phyloP scores from a whole-genome alignment of 176 grass and related monocot genomes.

The Oryza officinalis region DNA sequence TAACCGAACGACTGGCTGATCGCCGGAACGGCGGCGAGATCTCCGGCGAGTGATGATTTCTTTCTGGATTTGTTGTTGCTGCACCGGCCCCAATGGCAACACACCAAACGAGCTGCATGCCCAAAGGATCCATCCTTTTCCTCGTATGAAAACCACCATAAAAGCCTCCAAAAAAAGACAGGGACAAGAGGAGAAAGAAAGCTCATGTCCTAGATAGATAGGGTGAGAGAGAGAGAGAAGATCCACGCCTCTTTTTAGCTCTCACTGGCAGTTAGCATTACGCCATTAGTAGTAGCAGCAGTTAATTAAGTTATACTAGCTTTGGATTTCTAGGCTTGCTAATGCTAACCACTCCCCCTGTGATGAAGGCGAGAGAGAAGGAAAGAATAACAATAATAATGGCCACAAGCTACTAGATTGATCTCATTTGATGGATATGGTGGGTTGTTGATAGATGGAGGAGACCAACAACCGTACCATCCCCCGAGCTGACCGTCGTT shows the following conservation, averaged over 20 bases:
- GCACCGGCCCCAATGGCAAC: constrained; percentile 48
- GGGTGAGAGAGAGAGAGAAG: neutral
- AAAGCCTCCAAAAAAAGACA: constrained; percentile 28
- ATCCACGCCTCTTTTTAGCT: neutral
- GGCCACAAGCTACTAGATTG: neutral
- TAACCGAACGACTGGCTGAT: neutral
- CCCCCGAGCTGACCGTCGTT: constrained; percentile 32
- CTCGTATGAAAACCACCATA: constrained; percentile 25
- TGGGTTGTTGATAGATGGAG: neutral
- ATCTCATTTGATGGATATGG: constrained; percentile 5
- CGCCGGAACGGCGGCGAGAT: constrained; percentile 48
- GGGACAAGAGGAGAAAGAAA: constrained; percentile 32
- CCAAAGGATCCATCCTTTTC: neutral
- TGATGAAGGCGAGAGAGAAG: neutral
- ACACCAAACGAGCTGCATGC: constrained; percentile 29
- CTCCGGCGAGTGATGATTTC: constrained; percentile 30
- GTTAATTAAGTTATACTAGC: neutral
- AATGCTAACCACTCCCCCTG: constrained; percentile 46
- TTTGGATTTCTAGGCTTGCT: constrained; percentile 30
- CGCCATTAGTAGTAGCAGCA: neutral
- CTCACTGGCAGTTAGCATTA: neutral
- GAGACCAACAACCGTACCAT: constrained; percentile 49
- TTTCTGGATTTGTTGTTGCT: constrained; percentile 8
- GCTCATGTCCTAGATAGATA: neutral
- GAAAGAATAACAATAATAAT: neutral